These are phyloP conservation scores for Tricholoma sp. DNA, from an alignment of 768 basidiomycete species.

Conservation along the genomic window DNA sequence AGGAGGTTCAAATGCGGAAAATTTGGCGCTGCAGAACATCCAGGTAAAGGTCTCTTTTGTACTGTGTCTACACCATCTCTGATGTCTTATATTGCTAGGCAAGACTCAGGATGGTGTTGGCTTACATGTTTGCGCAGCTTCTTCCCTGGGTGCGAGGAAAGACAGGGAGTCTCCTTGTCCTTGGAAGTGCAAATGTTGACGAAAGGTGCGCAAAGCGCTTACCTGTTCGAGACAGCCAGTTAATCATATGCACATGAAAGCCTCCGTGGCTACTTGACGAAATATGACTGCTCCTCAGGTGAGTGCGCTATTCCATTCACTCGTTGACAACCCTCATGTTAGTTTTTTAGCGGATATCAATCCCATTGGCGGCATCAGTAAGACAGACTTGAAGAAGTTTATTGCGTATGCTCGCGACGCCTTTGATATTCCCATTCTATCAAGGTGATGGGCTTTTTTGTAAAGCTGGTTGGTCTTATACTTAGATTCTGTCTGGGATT, in stretches of 20 bases:
- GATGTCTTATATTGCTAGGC: conserved; percentile 45
- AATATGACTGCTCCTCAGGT: conserved; percentile 96
- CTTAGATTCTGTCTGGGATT: neutral
- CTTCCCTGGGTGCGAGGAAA: conserved; percentile 88
- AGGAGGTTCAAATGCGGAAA: conserved; percentile 85
- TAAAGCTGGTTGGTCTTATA: neutral
- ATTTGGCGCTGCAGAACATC: conserved; percentile 95
- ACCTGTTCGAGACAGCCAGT: neutral
- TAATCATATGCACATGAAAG: conserved; percentile 32
- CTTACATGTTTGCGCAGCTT: conserved; percentile 93
- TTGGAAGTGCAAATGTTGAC: conserved; percentile 98
- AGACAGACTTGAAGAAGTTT: conserved; percentile 95
- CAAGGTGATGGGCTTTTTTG: conserved; percentile 41
- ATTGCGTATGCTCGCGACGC: conserved; percentile 76
- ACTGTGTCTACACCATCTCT: neutral
- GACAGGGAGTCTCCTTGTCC: conserved; percentile 81
- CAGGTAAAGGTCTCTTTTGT: conserved; percentile 44
- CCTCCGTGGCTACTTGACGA: conserved; percentile 93
- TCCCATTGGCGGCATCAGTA: conserved; percentile 97
- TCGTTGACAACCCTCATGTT: neutral
- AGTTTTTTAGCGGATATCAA: conserved; percentile 79
- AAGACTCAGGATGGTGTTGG: conserved; percentile 87
- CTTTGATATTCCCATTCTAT: conserved; percentile 83
- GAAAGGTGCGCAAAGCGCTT: conserved; percentile 60
- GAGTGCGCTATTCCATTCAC: conserved; percentile 6